Conservation (phyloP, 2,329 filamentous ascomycete genomes). For the Aspergillus sp. region DNA sequence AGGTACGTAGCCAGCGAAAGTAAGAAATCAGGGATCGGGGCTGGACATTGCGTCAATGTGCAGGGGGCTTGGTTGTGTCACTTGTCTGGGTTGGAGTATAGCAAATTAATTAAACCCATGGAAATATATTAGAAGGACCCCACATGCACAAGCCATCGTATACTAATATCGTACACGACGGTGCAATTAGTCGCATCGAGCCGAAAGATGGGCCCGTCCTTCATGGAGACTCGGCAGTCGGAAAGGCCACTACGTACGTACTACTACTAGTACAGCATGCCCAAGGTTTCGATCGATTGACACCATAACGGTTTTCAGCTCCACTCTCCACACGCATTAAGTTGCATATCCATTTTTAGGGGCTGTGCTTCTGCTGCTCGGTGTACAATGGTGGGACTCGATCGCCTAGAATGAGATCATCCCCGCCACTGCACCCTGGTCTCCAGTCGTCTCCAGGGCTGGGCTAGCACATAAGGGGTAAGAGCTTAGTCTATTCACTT, state of each 20-base stretch:
- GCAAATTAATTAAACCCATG: background rate
- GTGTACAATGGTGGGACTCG: background rate
- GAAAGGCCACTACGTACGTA: no score
- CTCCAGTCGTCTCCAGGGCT: background rate
- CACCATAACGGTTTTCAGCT: background rate
- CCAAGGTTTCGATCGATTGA: background rate
- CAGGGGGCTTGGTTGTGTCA: no score
- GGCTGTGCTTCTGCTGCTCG: background rate
- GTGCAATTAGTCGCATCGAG: background rate
- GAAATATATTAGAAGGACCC: background rate
- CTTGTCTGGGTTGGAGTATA: background rate
- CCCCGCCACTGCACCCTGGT: constrained; percentile 1
- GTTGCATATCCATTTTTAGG: no score
- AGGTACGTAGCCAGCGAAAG: background rate
- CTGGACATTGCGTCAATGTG: background rate
- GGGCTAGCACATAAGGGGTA: background rate
- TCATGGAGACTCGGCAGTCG: background rate
- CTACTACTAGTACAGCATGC: background rate
- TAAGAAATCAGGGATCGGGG: background rate
- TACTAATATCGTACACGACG: background rate
- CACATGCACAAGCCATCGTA: background rate
- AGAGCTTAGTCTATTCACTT: background rate
- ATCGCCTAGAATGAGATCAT: constrained; percentile 10
- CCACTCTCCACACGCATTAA: background rate
- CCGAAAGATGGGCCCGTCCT: background rate